Base-by-base conservation (phyloP, 163 green algal genomes). In the Chlamydomonas reinhardtii region DNA sequence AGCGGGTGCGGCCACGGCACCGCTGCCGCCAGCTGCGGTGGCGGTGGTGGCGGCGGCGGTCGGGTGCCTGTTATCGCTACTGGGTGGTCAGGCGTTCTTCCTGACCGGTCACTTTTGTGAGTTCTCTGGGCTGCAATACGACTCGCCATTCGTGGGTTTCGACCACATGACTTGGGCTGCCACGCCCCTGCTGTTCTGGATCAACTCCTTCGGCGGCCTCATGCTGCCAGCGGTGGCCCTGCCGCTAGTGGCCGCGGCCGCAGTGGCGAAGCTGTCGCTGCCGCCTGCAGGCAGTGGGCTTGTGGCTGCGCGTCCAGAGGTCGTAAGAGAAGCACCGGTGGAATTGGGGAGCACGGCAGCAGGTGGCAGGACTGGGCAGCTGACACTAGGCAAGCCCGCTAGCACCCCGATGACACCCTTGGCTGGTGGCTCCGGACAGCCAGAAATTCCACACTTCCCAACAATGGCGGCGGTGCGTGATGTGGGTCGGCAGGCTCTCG, bases 111-210 rank as follows among this genome's bases (percentile, higher is more conserved):
- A 97, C 87, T 95, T 94, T 35, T 97, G 93, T 79, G 90, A 96
- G 77, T 97, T 97, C 68, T 93, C 91, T 11, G 93, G 93, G 24
- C 84, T 97, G 64, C 93, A 97, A 83, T 97, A 95, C 87, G 89
- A 90, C 1, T 91, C 92, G 24, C 89, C 91, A 4, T 97, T 96
- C 80, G 92, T 96, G 54, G 94, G 95, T 2, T 95, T 93, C 32
- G 79, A 89, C 17, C 35, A 74, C 22, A 94, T 95, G 77, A 48
- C 86, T 52, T 94, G 79, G 83, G 39, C n/a, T 22, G 65, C 52
- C 2, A 92, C 85, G 43, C 91, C 88, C 3, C 59, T 85, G 35
- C 83, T 96, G 59, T 88, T 97, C 71, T 66, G 87, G 76, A 31
- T 93, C 65, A 95, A 96, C 88, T 96, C 94, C 0, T 96, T 94